Evolutionary conservation across 352 stramenopile genomes (phyloP), one percentile per base, ranked within the genome.

Genomic region (Phytophthora fragariae): DNA sequence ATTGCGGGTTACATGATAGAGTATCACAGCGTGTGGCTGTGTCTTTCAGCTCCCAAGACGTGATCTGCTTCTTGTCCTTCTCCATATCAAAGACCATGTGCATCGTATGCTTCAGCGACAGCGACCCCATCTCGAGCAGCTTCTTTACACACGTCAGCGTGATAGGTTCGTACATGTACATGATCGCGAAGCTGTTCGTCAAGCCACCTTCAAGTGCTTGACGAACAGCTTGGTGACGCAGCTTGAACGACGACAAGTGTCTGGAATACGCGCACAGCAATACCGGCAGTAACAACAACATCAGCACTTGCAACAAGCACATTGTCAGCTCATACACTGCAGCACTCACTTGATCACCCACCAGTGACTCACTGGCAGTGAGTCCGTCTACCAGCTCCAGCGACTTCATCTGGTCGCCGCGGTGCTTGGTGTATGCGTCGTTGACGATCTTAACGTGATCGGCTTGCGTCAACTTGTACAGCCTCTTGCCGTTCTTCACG

Each of bases 31-130:
- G 24, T 37, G 83, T 86, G 56, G 80, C 78, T 74, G 90, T 95
- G 76, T 95, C 90, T 72, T 97, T 94, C 61, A 97, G 75, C 52
- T 97, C 84, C 24, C 37, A 97, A 60, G 54, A 97, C 74, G 87
- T 95, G 71, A 94, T 80, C 31, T 86, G 76, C 74, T 97, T 97
- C 74, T 95, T 94, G 85, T 97, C 86, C 67, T 92, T 92, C 64
- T 92, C 82, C 87, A 95, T 95, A 60, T 97, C 90, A 47, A 97
- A 64, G 52, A 97, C 80, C 58, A 97, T 75, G 75, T 92, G 81
- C 21, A 82, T 88, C 59, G 90, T 95, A 75, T 93, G 85, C 68
- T 92, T 73, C 21, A 97, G 70, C 54, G 90, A 95, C 41, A 97
- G 62, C 19, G 77, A 85, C 11, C 86, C 74, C 75, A 86, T 92